phyloP scores from a whole-genome alignment of 2,329 filamentous ascomycete species.

The Penicillium freii region DNA sequence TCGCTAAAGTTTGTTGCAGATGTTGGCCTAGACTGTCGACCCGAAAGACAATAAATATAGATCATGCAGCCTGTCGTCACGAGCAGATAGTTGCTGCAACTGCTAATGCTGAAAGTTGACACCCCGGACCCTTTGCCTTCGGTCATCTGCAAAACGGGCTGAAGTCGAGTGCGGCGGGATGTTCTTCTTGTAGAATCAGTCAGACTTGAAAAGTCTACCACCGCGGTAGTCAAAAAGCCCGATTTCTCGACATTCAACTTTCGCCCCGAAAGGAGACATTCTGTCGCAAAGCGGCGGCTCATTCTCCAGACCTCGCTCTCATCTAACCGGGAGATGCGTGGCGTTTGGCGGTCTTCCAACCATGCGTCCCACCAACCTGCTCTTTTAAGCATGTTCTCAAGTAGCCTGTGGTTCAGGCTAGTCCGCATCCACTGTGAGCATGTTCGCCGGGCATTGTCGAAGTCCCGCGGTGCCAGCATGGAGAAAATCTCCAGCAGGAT shows the following conservation, averaged over 20 bases:
- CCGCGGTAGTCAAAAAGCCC: conserved; percentile 41
- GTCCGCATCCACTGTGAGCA: conserved; percentile 61
- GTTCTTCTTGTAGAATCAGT: conserved; percentile 16
- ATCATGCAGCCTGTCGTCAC: conserved; percentile 55
- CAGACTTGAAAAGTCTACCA: conserved; percentile 29
- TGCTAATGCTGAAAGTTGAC: conserved; percentile 54
- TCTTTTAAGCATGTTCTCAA: conserved; percentile 54
- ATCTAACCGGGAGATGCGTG: conserved; percentile 37
- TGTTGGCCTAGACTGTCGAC: conserved; percentile 16
- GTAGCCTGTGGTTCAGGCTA: conserved; percentile 53
- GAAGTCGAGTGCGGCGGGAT: conserved; percentile 1
- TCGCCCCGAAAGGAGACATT: conserved; percentile 48
- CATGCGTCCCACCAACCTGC: conserved; percentile 55
- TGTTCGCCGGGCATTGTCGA: conserved; percentile 60
- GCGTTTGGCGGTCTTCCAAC: conserved; percentile 28
- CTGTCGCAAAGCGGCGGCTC: conserved; percentile 50
- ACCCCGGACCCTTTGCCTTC: conserved; percentile 10
- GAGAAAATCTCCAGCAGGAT: conserved; percentile 50
- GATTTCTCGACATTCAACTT: conserved; percentile 30
- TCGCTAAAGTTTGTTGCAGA: conserved; percentile 28
- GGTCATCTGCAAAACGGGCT: conserved; percentile 20
- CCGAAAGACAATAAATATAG: conserved; percentile 54
- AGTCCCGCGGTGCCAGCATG: conserved; percentile 50
- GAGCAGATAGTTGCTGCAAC: conserved; percentile 59
- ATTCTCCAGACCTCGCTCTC: conserved; percentile 39